Conservation (phyloP, 306 rosid species). For the Gynostemma pentaphyllum region DNA sequence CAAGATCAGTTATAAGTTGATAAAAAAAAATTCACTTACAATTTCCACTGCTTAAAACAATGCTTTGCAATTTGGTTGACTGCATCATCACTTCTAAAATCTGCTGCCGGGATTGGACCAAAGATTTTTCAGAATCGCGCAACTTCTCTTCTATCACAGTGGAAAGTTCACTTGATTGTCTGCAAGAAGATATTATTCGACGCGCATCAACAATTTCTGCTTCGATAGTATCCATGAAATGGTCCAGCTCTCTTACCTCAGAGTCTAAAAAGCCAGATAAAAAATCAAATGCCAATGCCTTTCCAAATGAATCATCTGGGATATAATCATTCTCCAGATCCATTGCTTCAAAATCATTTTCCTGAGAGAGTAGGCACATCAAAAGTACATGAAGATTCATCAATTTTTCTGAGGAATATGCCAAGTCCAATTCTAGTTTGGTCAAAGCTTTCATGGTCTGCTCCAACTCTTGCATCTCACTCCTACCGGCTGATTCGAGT, state of each 20-base stretch:
- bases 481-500: conserved; percentile 28
- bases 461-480: conserved; percentile 38
- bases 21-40: conserved; percentile 39
- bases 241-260: conserved; percentile 81
- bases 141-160: conserved; percentile 50
- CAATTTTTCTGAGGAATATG: conserved; percentile 69
- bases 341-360: conserved; percentile 63
- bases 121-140: conserved; percentile 58
- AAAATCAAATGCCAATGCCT: conserved; percentile 52
- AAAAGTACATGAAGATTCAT: conserved; percentile 61
- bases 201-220: conserved; percentile 57
- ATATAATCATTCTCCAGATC: conserved; percentile 23
- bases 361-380: conserved; percentile 52
- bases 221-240: conserved; percentile 57
- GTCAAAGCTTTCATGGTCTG: conserved; percentile 41
- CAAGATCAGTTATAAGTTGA: conserved; percentile 1
- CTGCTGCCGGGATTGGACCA: conserved; percentile 55
- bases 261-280: conserved; percentile 66
- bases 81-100: conserved; percentile 63
- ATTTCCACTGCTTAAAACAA: conserved; percentile 32
- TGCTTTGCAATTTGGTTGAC: conserved; percentile 64
- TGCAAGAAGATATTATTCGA: conserved; percentile 54
- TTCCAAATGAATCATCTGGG: conserved; percentile 36
- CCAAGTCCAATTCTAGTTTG: conserved; percentile 66
- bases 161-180: conserved; percentile 47